A percentile compares a stretch with the other conserved stretches of the same genome.
These are phyloP conservation scores for Tetrapisispora fleetii DNA, from an alignment of 805 yeast species.

Conservation along the genomic window DNA sequence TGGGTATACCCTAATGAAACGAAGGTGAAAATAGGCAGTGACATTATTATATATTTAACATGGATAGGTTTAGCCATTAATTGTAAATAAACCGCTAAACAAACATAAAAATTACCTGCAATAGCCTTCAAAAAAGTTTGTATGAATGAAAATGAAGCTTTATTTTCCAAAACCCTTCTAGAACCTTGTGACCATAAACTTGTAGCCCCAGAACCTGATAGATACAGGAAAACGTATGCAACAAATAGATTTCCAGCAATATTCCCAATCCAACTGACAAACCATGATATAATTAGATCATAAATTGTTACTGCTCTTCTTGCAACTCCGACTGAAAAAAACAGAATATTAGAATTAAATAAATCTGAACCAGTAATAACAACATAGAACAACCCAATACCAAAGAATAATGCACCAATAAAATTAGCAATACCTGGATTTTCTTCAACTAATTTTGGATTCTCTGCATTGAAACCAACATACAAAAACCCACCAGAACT, in stretches of 20 bases:
- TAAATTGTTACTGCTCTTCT: slow-evolving; percentile 60
- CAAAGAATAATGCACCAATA: slow-evolving; percentile 52
- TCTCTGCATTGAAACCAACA: slow-evolving; percentile 43
- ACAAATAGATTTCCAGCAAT: slow-evolving; percentile 57
- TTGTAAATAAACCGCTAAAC: slow-evolving; percentile 66
- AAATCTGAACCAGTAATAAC: slow-evolving; percentile 67
- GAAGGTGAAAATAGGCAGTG: slow-evolving; percentile 67
- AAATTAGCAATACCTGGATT: slow-evolving; percentile 46
- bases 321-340: slow-evolving; percentile 56
- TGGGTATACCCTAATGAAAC: slow-evolving; percentile 71
- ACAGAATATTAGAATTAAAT: slow-evolving; percentile 64
- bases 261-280: slow-evolving; percentile 57
- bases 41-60: slow-evolving; percentile 55
- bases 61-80: slow-evolving; percentile 72
- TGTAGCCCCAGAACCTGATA: slow-evolving; percentile 39
- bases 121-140: slow-evolving; percentile 59
- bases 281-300: slow-evolving; percentile 58
- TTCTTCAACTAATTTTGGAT: slow-evolving; percentile 32
- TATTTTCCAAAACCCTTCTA: slow-evolving; percentile 33
- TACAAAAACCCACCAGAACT: slow-evolving; percentile 66
- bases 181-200: slow-evolving; percentile 41
- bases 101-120: slow-evolving; percentile 71
- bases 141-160: slow-evolving; percentile 41
- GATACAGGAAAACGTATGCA: slow-evolving; percentile 50
- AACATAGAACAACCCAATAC: slow-evolving; percentile 68